Base-by-base conservation (phyloP, 106 monocot species). In the Gastrodia elata region DNA sequence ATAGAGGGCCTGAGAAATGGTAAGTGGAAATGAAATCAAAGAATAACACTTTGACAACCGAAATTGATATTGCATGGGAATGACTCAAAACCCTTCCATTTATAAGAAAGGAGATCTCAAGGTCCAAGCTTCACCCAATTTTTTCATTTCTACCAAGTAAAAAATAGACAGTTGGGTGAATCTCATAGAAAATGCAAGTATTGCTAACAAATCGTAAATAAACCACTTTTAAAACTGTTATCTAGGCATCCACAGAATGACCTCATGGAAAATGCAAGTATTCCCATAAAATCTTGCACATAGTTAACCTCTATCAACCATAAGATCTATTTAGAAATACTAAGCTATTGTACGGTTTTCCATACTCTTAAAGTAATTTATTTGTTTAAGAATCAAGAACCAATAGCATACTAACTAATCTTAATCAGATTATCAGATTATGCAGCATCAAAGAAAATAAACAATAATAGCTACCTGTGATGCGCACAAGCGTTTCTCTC, bases 21-120 rank as follows among this genome's bases (percentile, higher is more conserved):
- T 39, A 56, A 70, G 20, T 26, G 37, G 77, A 56, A 70, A 38
- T 52, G 70, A 15, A 27, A 16, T 22, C 64, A 81, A 48, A 81
- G 72, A 81, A 76, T 64, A 11, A 72, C 74, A 71, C 76, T 81
- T 39, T 61, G 76, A 44, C 30, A 64, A 71, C 42, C 14, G 35
- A 74, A 24, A 34, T 74, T 42, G 64, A 78, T 78, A 39, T 78
- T 37, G 75, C 74, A 8, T 61, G 70, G 59, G 65, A 43, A 82
- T 82, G 82, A 77, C 77, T 74, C 82, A 42, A 36, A 80, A 74
- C 68, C 56, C 79, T 74, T 80, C 68, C 70, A 74, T 14, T 42
- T 42, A 6, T 8, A 42, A 11, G 42, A 42, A 0, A 42, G 42
- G 42, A 9, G 6, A 11, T 42, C 42, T 42, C 14, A 42, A 42